Conservation (phyloP, 2,329 filamentous ascomycete genomes). For the Bisporella sp. region DNA sequence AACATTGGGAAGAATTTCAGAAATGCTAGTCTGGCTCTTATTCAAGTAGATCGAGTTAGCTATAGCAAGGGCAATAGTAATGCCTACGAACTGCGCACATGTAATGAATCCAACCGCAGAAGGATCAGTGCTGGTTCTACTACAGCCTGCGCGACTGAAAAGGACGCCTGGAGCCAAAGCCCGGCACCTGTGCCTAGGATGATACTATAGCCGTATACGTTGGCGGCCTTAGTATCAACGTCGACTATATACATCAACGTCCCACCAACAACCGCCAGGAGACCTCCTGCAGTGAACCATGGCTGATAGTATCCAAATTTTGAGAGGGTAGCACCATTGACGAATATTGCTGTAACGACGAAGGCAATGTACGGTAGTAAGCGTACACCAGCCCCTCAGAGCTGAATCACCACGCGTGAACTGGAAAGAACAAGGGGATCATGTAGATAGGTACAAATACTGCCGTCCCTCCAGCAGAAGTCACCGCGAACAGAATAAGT, state of each 20-base stretch:
- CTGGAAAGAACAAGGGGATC: slow-evolving; percentile 43
- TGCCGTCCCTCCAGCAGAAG: slow-evolving; percentile 19
- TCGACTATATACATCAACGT: slow-evolving; percentile 26
- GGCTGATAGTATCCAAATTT: slow-evolving; percentile 31
- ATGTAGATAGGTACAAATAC: slow-evolving; percentile 25
- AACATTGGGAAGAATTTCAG: slow-evolving; percentile 19
- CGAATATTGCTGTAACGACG: slow-evolving; percentile 28
- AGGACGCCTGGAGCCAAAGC: slow-evolving; percentile 29
- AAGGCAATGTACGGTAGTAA: slow-evolving; percentile 31
- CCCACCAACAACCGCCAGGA: slow-evolving; percentile 29
- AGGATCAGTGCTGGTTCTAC: slow-evolving; percentile 26
- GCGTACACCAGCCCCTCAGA: slow-evolving; percentile 36
- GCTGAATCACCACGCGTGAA: slow-evolving; percentile 41
- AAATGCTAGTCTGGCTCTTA: slow-evolving; percentile 24
- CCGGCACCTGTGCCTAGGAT: slow-evolving; percentile 30
- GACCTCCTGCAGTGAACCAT: slow-evolving; percentile 31
- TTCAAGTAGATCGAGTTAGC: slow-evolving; percentile 34
- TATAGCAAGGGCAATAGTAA: slow-evolving; percentile 32
- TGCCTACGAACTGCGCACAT: slow-evolving; percentile 29
- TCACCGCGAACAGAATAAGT: slow-evolving; percentile 30
- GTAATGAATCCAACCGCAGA: slow-evolving; percentile 33
- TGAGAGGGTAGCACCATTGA: slow-evolving; percentile 27
- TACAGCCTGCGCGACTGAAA: slow-evolving; percentile 31
- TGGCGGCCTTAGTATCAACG: slow-evolving; percentile 15
- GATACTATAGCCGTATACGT: slow-evolving; percentile 30